Evolutionary conservation across 2,329 filamentous ascomycete genomes (phyloP), one percentile per base, ranked within the genome.

Genomic region (Acrocalymma vagum): DNA sequence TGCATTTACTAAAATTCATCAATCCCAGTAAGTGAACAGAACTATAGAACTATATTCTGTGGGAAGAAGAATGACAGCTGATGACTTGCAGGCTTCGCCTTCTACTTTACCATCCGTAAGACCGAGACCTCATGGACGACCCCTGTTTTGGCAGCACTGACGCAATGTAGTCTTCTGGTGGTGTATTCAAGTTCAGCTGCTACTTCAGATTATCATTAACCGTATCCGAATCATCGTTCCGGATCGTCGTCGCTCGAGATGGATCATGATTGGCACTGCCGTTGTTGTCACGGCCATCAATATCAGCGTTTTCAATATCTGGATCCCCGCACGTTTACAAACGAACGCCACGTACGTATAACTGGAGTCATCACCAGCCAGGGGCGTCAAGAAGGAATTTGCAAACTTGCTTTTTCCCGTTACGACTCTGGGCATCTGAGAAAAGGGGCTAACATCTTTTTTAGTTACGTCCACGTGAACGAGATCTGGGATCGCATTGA

Each of bases 141-240:
- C n/a, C n/a, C n/a, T n/a, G n/a, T n/a, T n/a, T n/a, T n/a, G n/a
- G n/a, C n/a, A 11, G 9, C n/a, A 27, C 40, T 55, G 29, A 58
- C 30, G 10, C 4, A 9, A 4, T 2, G 3, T 25, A 65, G 61
- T 69, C n/a, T 60, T 65, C 27, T 66, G 54, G 48, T 70, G 67
- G 67, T 69, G 63, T 51, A 63, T 70, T 9, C 65, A 70, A 38
- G 64, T 69, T 4, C 67, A 70, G 27, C 45, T 70, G 3, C 43
- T 72, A 16, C 59, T 72, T 6, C 69, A 72, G 28, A 71, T 72
- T 29, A 71, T 72, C 48, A 70, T 72, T 53, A 72, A 72, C 36
- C 62, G 67, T 39, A 68, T 70, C 36, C 54, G 64, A 13, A 54
- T 70, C 18, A 70, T 70, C 22, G 55, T 67, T 17, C 58, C 63